These are phyloP conservation scores for Solanum rostratum DNA, from an alignment of 257 asterid species.

Conservation along the genomic window DNA sequence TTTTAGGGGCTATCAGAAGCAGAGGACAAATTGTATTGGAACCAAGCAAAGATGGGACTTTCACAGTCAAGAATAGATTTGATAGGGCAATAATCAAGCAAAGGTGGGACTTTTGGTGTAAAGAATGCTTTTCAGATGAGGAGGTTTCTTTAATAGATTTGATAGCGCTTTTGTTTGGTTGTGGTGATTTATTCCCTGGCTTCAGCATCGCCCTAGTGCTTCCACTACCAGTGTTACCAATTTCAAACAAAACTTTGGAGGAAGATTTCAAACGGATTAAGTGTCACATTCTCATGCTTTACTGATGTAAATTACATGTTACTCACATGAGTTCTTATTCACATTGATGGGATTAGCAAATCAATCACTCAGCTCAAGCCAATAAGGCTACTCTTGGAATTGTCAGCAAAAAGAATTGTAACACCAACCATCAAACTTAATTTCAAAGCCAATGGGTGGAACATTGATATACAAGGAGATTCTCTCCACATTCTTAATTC, in stretches of 20 bases:
- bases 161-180: no score
- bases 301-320: not conserved
- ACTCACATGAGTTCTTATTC: not conserved
- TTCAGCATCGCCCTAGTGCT: no score
- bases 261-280: not conserved
- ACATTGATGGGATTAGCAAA: not conserved
- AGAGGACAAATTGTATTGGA: not conserved
- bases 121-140: no score
- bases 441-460: not conserved
- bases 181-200: no score
- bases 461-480: not conserved
- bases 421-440: not conserved
- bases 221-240: no score
- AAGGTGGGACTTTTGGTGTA: no score
- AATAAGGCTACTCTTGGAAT: not conserved
- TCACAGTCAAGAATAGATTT: not conserved
- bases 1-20: not conserved
- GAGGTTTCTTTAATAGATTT: no score
- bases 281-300: not conserved
- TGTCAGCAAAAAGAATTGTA: not conserved
- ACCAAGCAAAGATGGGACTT: not conserved
- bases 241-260: no score
- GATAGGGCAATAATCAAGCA: no score
- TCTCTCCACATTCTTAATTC: not conserved
- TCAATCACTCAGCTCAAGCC: not conserved